A percentile compares a stretch with the other conserved stretches of the same genome.
Conservation (phyloP, 441 rosid genomes). For the Rhodomyrtus psidioides region DNA sequence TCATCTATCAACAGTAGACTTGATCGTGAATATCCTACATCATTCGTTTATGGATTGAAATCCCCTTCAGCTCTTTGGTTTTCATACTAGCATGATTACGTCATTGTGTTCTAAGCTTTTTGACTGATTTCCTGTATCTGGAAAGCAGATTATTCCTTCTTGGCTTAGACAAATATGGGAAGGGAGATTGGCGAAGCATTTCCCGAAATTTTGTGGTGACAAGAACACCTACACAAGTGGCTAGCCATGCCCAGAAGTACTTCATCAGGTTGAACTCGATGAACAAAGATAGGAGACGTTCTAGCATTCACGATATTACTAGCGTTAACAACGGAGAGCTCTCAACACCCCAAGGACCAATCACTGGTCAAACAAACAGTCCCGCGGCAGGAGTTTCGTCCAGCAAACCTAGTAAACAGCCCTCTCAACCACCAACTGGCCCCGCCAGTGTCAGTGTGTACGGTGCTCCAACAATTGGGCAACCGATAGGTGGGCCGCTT, state of each 20-base stretch:
- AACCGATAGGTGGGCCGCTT: slow-evolving; percentile 76
- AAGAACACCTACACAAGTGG: slow-evolving; percentile 97
- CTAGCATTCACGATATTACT: slow-evolving; percentile 97
- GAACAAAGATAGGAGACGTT: slow-evolving; percentile 94
- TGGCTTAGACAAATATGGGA: slow-evolving; percentile 92
- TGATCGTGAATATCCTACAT: neutral
- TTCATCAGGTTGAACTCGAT: slow-evolving; percentile 84
- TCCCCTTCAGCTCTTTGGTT: neutral
- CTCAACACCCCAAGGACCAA: slow-evolving; percentile 71
- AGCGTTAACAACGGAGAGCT: slow-evolving; percentile 71
- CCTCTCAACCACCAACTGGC: slow-evolving; percentile 37
- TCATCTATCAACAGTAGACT: neutral
- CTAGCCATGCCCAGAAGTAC: slow-evolving; percentile 97
- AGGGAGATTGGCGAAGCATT: slow-evolving; percentile 99
- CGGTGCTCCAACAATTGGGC: slow-evolving; percentile 73
- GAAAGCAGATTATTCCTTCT: slow-evolving; percentile 81
- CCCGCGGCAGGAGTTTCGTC: slow-evolving; percentile 45
- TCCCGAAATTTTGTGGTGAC: slow-evolving; percentile 94
- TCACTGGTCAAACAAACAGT: slow-evolving; percentile 79
- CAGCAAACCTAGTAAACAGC: slow-evolving; percentile 51
- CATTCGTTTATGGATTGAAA: neutral
- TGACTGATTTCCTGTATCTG: slow-evolving; percentile 1
- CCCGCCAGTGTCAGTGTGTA: slow-evolving; percentile 53
- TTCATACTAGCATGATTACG: neutral
- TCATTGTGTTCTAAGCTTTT: neutral